phyloP scores from a whole-genome alignment of 345 rosid genomes.

The Brassica nigra region DNA sequence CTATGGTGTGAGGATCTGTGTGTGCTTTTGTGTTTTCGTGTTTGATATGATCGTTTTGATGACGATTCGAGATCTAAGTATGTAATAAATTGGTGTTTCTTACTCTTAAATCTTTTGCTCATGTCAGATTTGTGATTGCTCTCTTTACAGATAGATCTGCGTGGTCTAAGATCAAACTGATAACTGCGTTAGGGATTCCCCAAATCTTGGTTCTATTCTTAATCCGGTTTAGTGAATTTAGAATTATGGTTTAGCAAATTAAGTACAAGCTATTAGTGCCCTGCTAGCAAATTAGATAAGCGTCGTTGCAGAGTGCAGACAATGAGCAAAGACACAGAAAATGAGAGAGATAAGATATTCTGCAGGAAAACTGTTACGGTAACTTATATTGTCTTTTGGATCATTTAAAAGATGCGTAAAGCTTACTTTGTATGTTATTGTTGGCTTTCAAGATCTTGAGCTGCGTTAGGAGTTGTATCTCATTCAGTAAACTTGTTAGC shows the following conservation, averaged over 20 bases:
- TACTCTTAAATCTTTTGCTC: not conserved
- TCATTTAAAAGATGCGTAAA: not conserved
- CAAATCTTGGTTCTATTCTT: not conserved
- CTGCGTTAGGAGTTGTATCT: not conserved
- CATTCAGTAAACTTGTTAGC: not conserved
- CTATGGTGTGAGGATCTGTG: conserved; percentile 1
- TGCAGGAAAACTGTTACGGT: not conserved
- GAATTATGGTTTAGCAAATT: not conserved
- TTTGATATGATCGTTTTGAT: conserved; percentile 21
- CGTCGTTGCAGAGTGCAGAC: too few relatives aligned
- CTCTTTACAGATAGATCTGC: not conserved
- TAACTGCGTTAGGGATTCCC: not conserved
- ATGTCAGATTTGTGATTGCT: not conserved
- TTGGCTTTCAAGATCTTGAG: not conserved
- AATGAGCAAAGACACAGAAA: not conserved
- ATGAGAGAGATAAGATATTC: not conserved
- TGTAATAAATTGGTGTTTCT: conserved; percentile 27
- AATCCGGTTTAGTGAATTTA: not conserved
- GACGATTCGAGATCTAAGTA: not conserved
- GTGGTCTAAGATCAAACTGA: not conserved
- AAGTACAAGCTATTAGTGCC: not conserved
- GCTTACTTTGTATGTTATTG: not conserved
- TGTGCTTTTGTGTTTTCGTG: conserved; percentile 8
- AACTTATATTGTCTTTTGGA: not conserved
- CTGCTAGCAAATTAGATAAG: too few relatives aligned